Evolutionary conservation across 306 rosid genomes (phyloP).

Genomic region (Cicer judaicum): DNA sequence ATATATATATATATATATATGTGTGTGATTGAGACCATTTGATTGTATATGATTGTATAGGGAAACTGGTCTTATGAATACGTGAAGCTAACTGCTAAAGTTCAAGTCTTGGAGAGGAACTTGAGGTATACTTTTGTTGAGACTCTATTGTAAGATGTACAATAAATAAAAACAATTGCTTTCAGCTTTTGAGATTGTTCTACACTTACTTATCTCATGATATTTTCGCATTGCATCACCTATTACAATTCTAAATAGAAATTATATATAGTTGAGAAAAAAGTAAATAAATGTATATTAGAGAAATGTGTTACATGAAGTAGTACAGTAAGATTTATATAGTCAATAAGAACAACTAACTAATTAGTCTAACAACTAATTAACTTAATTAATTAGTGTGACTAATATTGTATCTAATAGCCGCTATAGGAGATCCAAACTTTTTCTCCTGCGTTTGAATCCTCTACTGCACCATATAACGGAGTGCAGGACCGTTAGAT

Average conservation of each 20-base stretch:
- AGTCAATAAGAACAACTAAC: too few species aligned
- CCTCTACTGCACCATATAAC: background rate
- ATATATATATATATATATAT: background rate
- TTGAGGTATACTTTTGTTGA: conserved; percentile 54
- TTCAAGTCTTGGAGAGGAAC: conserved; percentile 73
- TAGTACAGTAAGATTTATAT: too few species aligned
- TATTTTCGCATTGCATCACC: background rate
- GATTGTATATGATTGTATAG: conserved; percentile 42
- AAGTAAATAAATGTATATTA: too few species aligned
- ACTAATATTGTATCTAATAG: too few species aligned
- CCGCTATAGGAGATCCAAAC: background rate
- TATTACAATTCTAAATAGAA: too few species aligned
- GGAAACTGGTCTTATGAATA: conserved; percentile 63
- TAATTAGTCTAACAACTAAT: too few species aligned
- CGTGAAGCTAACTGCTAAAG: conserved; percentile 63
- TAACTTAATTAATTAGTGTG: too few species aligned
- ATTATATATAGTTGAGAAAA: too few species aligned
- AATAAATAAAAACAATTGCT: background rate
- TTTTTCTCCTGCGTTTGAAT: background rate
- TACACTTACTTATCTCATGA: conserved; percentile 5
- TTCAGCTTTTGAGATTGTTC: conserved; percentile 8
- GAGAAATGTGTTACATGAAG: too few species aligned
- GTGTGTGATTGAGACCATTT: conserved; percentile 31
- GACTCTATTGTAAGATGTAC: conserved; percentile 9
- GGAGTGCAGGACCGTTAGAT: background rate